Conservation (phyloP, 805 yeast genomes). For the Torulaspora maleeae region DNA sequence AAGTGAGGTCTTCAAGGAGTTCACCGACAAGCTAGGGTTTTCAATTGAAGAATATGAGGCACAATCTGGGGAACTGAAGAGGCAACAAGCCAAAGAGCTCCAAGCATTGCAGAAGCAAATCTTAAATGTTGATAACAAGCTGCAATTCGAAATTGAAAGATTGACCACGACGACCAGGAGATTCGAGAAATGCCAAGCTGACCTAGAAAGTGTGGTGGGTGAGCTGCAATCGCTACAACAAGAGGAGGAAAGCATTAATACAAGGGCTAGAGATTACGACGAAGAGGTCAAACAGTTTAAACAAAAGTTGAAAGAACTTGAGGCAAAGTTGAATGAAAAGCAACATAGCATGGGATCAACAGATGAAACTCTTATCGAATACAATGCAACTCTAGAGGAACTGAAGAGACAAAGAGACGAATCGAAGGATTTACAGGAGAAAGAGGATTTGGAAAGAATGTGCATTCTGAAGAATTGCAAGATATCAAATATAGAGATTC, state of each 20-base stretch:
- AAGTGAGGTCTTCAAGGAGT: slow-evolving; percentile 43
- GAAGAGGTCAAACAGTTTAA: slow-evolving; percentile 40
- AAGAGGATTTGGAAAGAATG: slow-evolving; percentile 50
- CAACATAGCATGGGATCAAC: slow-evolving; percentile 35
- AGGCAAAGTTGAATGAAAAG: slow-evolving; percentile 31
- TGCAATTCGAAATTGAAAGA: slow-evolving; percentile 62
- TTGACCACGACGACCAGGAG: slow-evolving; percentile 49
- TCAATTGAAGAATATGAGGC: slow-evolving; percentile 65
- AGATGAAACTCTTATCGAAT: slow-evolving; percentile 50
- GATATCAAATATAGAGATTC: slow-evolving; percentile 61
- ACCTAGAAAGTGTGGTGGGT: slow-evolving; percentile 37
- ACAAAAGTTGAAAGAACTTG: slow-evolving; percentile 36
- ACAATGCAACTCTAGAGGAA: slow-evolving; percentile 24
- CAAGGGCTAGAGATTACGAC: slow-evolving; percentile 38
- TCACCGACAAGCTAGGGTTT: slow-evolving; percentile 55
- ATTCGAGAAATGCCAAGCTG: slow-evolving; percentile 38
- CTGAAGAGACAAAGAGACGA: slow-evolving; percentile 36
- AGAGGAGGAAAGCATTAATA: slow-evolving; percentile 33
- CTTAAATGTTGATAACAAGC: slow-evolving; percentile 53
- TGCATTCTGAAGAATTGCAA: slow-evolving; percentile 66
- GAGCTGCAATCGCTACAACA: slow-evolving; percentile 34
- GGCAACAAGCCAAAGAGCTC: slow-evolving; percentile 56
- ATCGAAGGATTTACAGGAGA: slow-evolving; percentile 51
- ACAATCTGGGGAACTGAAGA: slow-evolving; percentile 53
- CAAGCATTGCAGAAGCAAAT: slow-evolving; percentile 59